Evolutionary conservation across 352 stramenopile genomes (phyloP), one percentile per base, ranked within the genome.

Genomic region (Thalassiosira ordinaria): DNA sequence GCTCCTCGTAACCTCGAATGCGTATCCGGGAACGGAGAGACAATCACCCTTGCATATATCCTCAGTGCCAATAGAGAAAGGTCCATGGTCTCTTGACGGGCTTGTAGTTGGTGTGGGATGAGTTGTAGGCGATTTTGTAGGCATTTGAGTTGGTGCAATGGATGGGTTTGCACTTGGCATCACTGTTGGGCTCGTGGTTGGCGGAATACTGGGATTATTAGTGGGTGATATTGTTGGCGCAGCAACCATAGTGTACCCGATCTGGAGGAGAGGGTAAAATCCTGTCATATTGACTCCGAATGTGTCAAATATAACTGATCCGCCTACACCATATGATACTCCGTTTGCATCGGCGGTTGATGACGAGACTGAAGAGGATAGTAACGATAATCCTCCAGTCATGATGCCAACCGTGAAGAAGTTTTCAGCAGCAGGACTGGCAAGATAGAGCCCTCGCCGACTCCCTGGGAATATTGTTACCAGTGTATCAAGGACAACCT

Each of bases 51-150:
- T 24, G 14, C 61, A 70, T 2, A 46, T 2, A 35, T 70, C 27
- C 4, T 57, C 46, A 37, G 61, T 41, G 24, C 44, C 33, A 18
- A 70, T 60, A 31, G 61, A 60, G 31, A 46, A 53, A 0, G 33
- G 3, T 3, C 47, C 61, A 1, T 41, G 33, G 33, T 41, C 33
- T 41, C 5, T 11, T 11, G 18, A 3, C 20, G 11, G 11, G 8
- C 18, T 31, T 55, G 18, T n/a, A n/a, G n/a, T n/a, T n/a, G n/a
- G n/a, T n/a, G n/a, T n/a, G n/a, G n/a, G n/a, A n/a, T n/a, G n/a
- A n/a, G n/a, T n/a, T n/a, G n/a, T n/a, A n/a, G n/a, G n/a, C n/a
- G n/a, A n/a, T n/a, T n/a, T n/a, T n/a, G n/a, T n/a, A n/a, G n/a
- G n/a, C n/a, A n/a, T n/a, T n/a, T n/a, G n/a, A n/a, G n/a, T n/a